phyloP scores from a whole-genome alignment of 257 asterid genomes.

The Solanum bukasovii region DNA sequence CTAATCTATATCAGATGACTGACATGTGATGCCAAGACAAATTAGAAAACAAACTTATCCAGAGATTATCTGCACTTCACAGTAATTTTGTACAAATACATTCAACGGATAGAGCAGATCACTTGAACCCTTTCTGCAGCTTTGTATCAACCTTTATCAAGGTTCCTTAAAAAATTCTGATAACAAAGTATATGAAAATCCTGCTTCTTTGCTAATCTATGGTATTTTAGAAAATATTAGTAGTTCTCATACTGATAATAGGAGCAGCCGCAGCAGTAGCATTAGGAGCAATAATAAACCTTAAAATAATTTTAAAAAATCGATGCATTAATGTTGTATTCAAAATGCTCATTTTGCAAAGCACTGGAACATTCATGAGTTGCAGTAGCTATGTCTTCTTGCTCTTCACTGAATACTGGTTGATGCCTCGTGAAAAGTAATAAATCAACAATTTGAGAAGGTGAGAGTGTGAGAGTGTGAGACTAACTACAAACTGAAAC shows the following conservation, averaged over 20 bases:
- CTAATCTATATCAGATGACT: background rate
- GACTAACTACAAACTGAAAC: constrained; percentile 1
- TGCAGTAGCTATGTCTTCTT: background rate
- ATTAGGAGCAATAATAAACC: background rate
- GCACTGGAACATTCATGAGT: background rate
- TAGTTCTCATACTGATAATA: background rate
- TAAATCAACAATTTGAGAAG: background rate
- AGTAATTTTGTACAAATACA: background rate
- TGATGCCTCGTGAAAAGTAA: background rate
- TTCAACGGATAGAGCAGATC: background rate
- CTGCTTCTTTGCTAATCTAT: background rate
- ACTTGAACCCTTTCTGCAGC: background rate
- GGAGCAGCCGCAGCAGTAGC: background rate
- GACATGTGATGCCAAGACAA: background rate
- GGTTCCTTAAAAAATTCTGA: background rate
- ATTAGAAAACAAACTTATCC: background rate
- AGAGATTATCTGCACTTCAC: background rate
- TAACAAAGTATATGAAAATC: background rate
- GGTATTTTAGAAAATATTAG: background rate
- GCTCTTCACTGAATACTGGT: background rate
- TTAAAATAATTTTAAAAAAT: background rate
- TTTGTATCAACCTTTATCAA: background rate
- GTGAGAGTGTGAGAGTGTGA: background rate
- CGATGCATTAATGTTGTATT: background rate
- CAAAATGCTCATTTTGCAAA: background rate